Conservation (phyloP, 768 basidiomycete species). For the Tricholomella constricta region DNA sequence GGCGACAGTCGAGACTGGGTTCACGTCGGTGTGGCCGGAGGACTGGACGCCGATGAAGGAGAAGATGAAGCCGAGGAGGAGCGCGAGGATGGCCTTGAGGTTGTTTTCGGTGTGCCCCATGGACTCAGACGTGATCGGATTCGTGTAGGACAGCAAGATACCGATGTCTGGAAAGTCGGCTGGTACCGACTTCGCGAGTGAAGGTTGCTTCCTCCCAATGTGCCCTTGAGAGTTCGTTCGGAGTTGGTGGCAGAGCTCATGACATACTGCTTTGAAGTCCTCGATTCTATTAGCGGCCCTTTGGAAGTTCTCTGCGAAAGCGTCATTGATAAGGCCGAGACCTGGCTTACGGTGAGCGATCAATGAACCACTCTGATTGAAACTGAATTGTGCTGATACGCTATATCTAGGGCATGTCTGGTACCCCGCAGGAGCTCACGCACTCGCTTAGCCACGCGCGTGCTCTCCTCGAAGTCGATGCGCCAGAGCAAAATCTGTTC, state of each 20-base stretch:
- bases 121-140: slow-evolving; percentile 74
- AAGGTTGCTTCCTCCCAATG: slow-evolving; percentile 62
- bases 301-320: slow-evolving; percentile 4
- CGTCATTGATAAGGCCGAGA: slow-evolving; percentile 8
- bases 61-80: slow-evolving; percentile 64
- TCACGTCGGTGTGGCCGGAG: slow-evolving; percentile 60
- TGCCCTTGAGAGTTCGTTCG: slow-evolving; percentile 66
- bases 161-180: slow-evolving; percentile 72
- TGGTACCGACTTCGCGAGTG: slow-evolving; percentile 65
- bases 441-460: background rate
- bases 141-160: slow-evolving; percentile 74
- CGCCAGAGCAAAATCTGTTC: slow-evolving; percentile 11
- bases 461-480: background rate
- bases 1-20: slow-evolving; percentile 60
- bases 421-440: slow-evolving; percentile 1
- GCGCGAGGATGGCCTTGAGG: slow-evolving; percentile 52
- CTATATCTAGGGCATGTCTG: background rate
- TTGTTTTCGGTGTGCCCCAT: slow-evolving; percentile 43
- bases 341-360: slow-evolving; percentile 11
- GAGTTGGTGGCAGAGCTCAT: slow-evolving; percentile 62
- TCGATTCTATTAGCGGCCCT: slow-evolving; percentile 14
- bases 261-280: slow-evolving; percentile 15
- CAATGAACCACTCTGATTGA: background rate
- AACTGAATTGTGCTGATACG: background rate
- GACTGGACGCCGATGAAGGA: slow-evolving; percentile 69